phyloP scores from a whole-genome alignment of 2,329 filamentous ascomycete genomes.

The Leptographium wingfieldii region DNA sequence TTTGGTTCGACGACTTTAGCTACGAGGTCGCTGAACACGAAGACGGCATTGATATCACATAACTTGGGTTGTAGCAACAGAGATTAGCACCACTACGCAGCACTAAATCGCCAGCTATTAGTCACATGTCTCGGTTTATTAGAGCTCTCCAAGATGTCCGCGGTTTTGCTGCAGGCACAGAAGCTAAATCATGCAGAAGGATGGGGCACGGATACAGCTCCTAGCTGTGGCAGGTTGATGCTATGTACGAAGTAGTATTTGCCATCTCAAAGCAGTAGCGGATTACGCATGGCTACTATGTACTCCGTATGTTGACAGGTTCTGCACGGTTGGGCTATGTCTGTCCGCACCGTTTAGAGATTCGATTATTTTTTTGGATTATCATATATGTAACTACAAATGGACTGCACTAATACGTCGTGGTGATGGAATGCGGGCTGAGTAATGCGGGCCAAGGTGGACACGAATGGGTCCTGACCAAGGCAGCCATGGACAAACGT shows the following conservation, averaged over 20 bases:
- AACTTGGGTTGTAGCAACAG: neutral
- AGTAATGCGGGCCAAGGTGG: neutral
- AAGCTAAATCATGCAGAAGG: neutral
- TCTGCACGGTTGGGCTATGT: no score
- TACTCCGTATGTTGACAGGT: no score
- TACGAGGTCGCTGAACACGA: neutral
- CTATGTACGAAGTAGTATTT: no score
- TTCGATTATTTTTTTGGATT: no score
- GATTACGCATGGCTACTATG: no score
- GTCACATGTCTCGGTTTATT: neutral
- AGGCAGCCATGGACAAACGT: constrained; percentile 14
- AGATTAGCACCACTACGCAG: neutral
- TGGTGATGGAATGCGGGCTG: neutral
- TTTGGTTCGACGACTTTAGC: neutral
- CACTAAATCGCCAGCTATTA: neutral
- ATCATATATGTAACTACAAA: no score
- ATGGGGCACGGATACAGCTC: neutral
- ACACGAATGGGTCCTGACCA: neutral
- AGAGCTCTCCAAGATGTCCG: neutral
- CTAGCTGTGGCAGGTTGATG: neutral
- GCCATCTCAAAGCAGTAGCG: no score
- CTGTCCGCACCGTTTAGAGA: no score
- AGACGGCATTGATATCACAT: neutral
- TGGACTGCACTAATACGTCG: neutral
- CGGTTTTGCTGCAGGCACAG: neutral